A percentile compares a stretch with the other conserved stretches of the same genome.
phyloP scores from a whole-genome alignment of 805 yeast genomes.

The Metschnikowia lachancei region DNA sequence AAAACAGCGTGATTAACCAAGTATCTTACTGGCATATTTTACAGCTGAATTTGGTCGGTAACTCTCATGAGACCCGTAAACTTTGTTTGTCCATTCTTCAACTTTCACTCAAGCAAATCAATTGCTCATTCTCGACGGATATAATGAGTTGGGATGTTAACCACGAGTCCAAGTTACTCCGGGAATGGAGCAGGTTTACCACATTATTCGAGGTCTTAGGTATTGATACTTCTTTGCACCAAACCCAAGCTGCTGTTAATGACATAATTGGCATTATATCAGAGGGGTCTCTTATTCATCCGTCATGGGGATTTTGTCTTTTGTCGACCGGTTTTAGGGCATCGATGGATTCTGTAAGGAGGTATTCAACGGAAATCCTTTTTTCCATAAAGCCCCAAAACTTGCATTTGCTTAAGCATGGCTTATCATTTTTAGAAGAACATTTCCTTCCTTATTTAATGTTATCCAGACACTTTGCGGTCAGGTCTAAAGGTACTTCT shows the following conservation, averaged over 20 bases:
- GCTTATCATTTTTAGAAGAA: slow-evolving; percentile 44
- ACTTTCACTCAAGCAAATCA: slow-evolving; percentile 50
- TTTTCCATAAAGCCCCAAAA: slow-evolving; percentile 49
- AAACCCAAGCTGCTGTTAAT: slow-evolving; percentile 69
- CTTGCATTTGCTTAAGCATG: slow-evolving; percentile 35
- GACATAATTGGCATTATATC: slow-evolving; percentile 59
- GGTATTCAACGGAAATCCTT: slow-evolving; percentile 55
- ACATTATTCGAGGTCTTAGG: slow-evolving; percentile 80
- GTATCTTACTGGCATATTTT: slow-evolving; percentile 50
- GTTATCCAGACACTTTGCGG: slow-evolving; percentile 60
- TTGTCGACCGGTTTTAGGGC: slow-evolving; percentile 74
- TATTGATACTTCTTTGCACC: slow-evolving; percentile 82
- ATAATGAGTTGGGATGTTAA: slow-evolving; percentile 45
- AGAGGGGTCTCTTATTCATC: slow-evolving; percentile 51
- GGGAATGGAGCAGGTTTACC: slow-evolving; percentile 68
- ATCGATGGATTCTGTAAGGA: slow-evolving; percentile 73
- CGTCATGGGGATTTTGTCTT: slow-evolving; percentile 72
- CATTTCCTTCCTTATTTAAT: slow-evolving; percentile 57
- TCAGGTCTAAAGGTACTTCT: slow-evolving; percentile 27
- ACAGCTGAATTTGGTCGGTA: slow-evolving; percentile 54
- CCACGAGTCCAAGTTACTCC: slow-evolving; percentile 27
- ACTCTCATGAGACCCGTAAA: slow-evolving; percentile 66
- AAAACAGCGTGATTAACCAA: slow-evolving; percentile 22
- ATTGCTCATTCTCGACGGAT: slow-evolving; percentile 29
- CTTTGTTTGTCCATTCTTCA: slow-evolving; percentile 64